phyloP scores from a whole-genome alignment of 1,139 yeast species.

The Chernovozyma aurita region DNA sequence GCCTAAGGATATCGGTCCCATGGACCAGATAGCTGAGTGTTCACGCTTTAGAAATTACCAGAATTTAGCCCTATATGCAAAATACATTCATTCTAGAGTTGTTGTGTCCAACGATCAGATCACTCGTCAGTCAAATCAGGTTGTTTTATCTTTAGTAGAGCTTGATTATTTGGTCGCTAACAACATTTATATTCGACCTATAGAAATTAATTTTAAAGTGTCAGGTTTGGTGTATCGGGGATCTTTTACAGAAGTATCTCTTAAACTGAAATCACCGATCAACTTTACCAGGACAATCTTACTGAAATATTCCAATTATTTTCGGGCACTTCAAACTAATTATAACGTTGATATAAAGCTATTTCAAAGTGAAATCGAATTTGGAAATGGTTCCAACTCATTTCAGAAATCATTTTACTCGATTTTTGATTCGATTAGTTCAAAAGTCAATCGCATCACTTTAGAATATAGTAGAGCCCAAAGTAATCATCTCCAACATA shows the following conservation, averaged over 20 bases:
- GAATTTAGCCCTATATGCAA: slow-evolving; percentile 5
- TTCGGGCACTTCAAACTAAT: slow-evolving; percentile 9
- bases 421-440: slow-evolving; percentile 4
- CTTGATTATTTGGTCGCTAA: slow-evolving; percentile 14
- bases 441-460: slow-evolving; percentile 1
- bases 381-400: background rate
- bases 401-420: background rate
- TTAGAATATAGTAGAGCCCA: slow-evolving; percentile 2
- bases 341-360: slow-evolving; percentile 12
- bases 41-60: slow-evolving; percentile 1
- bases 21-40: too few species aligned
- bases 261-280: background rate
- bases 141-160: slow-evolving; percentile 6
- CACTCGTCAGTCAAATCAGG: slow-evolving; percentile 3
- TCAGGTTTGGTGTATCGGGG: background rate
- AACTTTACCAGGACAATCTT: background rate
- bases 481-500: too few species aligned
- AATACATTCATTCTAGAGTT: slow-evolving; percentile 1
- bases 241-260: background rate
- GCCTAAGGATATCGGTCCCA: too few species aligned
- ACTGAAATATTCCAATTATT: slow-evolving; percentile 4
- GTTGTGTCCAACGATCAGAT: background rate
- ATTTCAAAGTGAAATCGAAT: background rate
- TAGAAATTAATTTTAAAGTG: slow-evolving; percentile 9
- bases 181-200: slow-evolving; percentile 17